A percentile compares a stretch with the other conserved stretches of the same genome.
These are phyloP conservation scores for Emmonsiellopsis sp. DNA, from an alignment of 2,329 filamentous ascomycete genomes.

Conservation along the genomic window DNA sequence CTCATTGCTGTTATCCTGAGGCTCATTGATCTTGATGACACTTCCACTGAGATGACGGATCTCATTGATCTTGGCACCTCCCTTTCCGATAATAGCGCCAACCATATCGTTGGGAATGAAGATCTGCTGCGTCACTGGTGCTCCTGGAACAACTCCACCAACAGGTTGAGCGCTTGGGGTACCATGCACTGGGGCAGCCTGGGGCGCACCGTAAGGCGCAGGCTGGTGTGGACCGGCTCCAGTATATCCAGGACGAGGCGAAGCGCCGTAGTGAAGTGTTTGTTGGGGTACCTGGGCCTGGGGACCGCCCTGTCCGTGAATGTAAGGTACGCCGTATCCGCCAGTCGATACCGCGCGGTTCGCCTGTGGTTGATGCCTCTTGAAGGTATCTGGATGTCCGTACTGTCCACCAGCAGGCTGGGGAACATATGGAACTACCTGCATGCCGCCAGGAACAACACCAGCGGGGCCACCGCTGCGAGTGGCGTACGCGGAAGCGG, in stretches of 20 bases:
- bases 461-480: slow-evolving; percentile 88
- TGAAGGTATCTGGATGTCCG: slow-evolving; percentile 76
- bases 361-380: slow-evolving; percentile 62
- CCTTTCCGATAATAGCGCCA: slow-evolving; percentile 96
- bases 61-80: slow-evolving; percentile 98
- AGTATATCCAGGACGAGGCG: slow-evolving; percentile 66
- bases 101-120: slow-evolving; percentile 99
- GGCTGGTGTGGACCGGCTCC: slow-evolving; percentile 72
- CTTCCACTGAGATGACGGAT: slow-evolving; percentile 94
- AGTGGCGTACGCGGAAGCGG: slow-evolving; percentile 94
- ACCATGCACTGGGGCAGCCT: slow-evolving; percentile 50
- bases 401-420: slow-evolving; percentile 89
- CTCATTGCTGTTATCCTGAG: slow-evolving; percentile 98
- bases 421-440: slow-evolving; percentile 95
- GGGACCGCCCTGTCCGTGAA: slow-evolving; percentile 53
- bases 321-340: slow-evolving; percentile 60
- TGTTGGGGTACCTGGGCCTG: slow-evolving; percentile 47
- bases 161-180: slow-evolving; percentile 62
- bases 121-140: slow-evolving; percentile 92
- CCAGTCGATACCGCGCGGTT: slow-evolving; percentile 64
- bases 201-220: slow-evolving; percentile 55
- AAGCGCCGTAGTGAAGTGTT: slow-evolving; percentile 69
- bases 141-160: slow-evolving; percentile 64
- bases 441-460: slow-evolving; percentile 93
- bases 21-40: slow-evolving; percentile 99